phyloP scores from a whole-genome alignment of 176 grass and related monocot species.

The Otatea glauca region DNA sequence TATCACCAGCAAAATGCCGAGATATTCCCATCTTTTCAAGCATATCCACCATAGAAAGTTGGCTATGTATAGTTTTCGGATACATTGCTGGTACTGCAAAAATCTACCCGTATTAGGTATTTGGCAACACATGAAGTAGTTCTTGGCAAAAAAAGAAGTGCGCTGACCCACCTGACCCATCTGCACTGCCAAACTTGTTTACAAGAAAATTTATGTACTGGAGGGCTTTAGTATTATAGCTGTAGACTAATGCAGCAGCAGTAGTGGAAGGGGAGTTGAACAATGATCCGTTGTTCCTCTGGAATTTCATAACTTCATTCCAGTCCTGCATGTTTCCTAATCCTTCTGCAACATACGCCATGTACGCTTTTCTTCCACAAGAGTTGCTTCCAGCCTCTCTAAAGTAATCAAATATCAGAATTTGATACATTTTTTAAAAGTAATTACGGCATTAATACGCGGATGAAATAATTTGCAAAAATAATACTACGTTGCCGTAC shows the following conservation, averaged over 20 bases:
- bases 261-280: conserved; percentile 77
- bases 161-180: conserved; percentile 16
- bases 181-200: conserved; percentile 59
- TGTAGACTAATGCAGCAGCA: conserved; percentile 51
- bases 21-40: conserved; percentile 75
- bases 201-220: conserved; percentile 65
- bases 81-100: conserved; percentile 58
- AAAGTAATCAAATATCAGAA: conserved; percentile 19
- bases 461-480: too few species aligned
- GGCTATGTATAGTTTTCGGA: conserved; percentile 48
- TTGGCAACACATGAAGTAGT: background rate
- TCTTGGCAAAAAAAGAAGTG: background rate
- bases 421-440: too few species aligned
- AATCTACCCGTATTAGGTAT: conserved; percentile 15
- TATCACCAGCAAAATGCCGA: conserved; percentile 54
- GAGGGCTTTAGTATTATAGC: conserved; percentile 57
- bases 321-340: conserved; percentile 57
- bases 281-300: conserved; percentile 74
- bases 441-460: too few species aligned
- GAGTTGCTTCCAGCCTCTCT: conserved; percentile 48
- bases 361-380: conserved; percentile 61
- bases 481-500: too few species aligned
- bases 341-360: conserved; percentile 76
- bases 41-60: conserved; percentile 64
- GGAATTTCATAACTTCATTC: conserved; percentile 65